Conservation (phyloP, 768 basidiomycete genomes). For the Auriculariales sp. region DNA sequence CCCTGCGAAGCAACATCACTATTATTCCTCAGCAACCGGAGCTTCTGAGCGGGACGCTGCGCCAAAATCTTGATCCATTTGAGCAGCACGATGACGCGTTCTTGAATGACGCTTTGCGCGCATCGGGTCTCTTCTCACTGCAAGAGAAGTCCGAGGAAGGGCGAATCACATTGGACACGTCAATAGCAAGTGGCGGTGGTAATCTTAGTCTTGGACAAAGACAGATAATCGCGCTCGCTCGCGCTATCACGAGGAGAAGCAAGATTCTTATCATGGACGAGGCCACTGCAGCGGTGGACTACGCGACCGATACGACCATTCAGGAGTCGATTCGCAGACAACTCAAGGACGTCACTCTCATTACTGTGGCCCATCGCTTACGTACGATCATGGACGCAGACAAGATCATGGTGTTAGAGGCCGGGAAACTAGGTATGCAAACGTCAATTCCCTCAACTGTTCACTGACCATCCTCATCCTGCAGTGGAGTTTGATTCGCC, state of each 20-base stretch:
- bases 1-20: constrained; percentile 36
- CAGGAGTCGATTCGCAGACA: constrained; percentile 38
- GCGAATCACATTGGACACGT: constrained; percentile 29
- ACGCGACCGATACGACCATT: constrained; percentile 28
- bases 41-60: constrained; percentile 27
- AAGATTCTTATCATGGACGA: constrained; percentile 48
- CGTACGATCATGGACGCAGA: constrained; percentile 21
- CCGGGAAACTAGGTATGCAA: constrained; percentile 19
- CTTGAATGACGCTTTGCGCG: constrained; percentile 24
- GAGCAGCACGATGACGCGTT: constrained; percentile 29
- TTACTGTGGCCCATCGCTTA: constrained; percentile 27
- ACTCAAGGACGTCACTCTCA: constrained; percentile 19
- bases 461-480: background rate
- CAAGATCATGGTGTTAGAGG: constrained; percentile 29
- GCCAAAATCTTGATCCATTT: constrained; percentile 37
- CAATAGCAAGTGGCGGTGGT: constrained; percentile 27
- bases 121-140: constrained; percentile 19
- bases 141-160: constrained; percentile 16
- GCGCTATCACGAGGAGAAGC: constrained; percentile 40
- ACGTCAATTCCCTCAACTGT: background rate
- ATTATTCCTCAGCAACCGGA: constrained; percentile 41
- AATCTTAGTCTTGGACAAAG: constrained; percentile 44
- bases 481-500: constrained; percentile 44
- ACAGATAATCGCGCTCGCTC: constrained; percentile 43
- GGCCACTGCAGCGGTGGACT: too few relatives aligned